Conservation (phyloP, 129 eudicot species). For the Flaveria trinervia region DNA sequence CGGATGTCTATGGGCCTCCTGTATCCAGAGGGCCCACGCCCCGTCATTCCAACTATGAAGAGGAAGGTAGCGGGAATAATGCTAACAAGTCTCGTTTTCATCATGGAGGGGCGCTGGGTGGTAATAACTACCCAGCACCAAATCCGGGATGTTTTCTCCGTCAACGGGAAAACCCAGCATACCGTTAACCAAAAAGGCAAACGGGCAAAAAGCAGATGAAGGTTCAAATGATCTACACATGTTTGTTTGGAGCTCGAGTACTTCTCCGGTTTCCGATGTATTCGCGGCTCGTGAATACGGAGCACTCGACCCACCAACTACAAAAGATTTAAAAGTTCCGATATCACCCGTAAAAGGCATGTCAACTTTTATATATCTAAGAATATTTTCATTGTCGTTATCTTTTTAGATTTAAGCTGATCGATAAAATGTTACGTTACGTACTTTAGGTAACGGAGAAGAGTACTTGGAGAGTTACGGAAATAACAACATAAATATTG, state of each 20-base stretch:
- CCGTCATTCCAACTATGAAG: conserved; percentile 71
- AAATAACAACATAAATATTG: conserved; percentile 54
- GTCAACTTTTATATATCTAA: conserved; percentile 17
- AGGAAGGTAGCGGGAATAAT: conserved; percentile 39
- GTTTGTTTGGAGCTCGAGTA: conserved; percentile 99
- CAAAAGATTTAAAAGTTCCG: conserved; percentile 58
- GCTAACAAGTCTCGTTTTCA: conserved; percentile 55
- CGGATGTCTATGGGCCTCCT: conserved; percentile 66
- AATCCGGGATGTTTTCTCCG: conserved; percentile 85
- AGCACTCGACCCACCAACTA: conserved; percentile 50
- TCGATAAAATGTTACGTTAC: conserved; percentile 21
- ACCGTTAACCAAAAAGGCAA: conserved; percentile 47
- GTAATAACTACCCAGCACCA: conserved; percentile 63
- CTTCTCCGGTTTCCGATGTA: conserved; percentile 91
- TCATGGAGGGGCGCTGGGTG: conserved; percentile 43
- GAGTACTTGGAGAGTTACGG: conserved; percentile 64
- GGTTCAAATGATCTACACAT: conserved; percentile 83
- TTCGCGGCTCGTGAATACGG: conserved; percentile 49
- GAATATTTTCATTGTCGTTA: no score
- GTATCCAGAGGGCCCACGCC: conserved; percentile 78
- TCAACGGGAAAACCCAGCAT: conserved; percentile 35
- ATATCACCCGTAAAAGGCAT: conserved; percentile 63
- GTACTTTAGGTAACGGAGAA: conserved; percentile 46
- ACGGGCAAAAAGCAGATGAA: conserved; percentile 56
- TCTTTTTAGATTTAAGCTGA: background rate